These are phyloP conservation scores for Wickerhamomyces alni DNA, from an alignment of 805 yeast genomes.

Conservation along the genomic window DNA sequence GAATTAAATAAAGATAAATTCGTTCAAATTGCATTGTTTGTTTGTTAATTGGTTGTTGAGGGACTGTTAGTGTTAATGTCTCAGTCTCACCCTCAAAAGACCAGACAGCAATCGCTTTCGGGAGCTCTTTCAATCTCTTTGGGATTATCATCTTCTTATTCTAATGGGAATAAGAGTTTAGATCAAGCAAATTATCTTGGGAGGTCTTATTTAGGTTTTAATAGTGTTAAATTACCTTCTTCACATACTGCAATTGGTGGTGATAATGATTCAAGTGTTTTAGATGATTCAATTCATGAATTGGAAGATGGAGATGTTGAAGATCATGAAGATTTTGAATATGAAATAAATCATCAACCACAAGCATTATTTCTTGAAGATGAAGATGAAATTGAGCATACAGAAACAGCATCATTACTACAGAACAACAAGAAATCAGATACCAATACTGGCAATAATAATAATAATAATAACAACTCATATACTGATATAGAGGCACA, in stretches of 20 bases:
- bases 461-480: too few relatives aligned
- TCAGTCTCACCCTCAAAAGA: constrained; percentile 5
- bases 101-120: constrained; percentile 16
- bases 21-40: too few relatives aligned
- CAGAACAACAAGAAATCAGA: too few relatives aligned
- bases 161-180: constrained; percentile 6
- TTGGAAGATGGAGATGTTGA: neutral
- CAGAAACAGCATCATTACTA: too few relatives aligned
- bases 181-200: constrained; percentile 14
- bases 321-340: too few relatives aligned
- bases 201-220: constrained; percentile 24
- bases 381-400: too few relatives aligned
- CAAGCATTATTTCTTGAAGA: too few relatives aligned
- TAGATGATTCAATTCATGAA: neutral
- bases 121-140: constrained; percentile 22
- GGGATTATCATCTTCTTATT: constrained; percentile 21
- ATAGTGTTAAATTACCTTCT: neutral
- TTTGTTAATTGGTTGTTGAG: too few relatives aligned
- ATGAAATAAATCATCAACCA: too few relatives aligned
- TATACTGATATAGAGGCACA: constrained; percentile 9
- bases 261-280: neutral
- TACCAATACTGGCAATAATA: too few relatives aligned
- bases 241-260: neutral
- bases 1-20: too few relatives aligned
- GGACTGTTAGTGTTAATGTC: too few relatives aligned